Base-by-base conservation (phyloP, 169 alveolate species). In the Theileria parva region DNA sequence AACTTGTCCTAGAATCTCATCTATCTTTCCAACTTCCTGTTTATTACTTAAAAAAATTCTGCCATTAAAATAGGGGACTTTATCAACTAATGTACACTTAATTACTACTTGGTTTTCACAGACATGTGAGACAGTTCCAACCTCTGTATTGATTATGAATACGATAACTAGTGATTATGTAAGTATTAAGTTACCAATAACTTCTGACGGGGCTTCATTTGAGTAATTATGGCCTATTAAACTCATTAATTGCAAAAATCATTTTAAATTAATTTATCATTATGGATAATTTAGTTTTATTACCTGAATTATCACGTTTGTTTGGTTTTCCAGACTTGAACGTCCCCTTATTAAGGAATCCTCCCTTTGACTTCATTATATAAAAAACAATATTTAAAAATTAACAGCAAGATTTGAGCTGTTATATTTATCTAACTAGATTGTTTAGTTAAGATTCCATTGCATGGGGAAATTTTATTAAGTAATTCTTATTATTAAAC, bases 41-140 rank as follows among this genome's bases (percentile, higher is more conserved):
- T 97, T 97, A 83, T 96, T 95, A 69, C 94, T 96, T 48, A 97
- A 92, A 87, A 96, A 97, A 64, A 97, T 93, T 3, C 97, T 92
- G n/a, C 98, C 98, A 75, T 95, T 95, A 88, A 95, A 97, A 87
- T 96, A 96, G 63, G 99, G 99, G 37, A 97, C 99, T 72, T 89
- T 87, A 34, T 91, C 94, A 78, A 91, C 93, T 79, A 92, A 89
- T 61, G 88, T 87, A 87, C 92, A 93, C 86, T 92, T 92, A 66
- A 94, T 92, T n/a, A 97, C 94, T 77, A 96, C 81, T 77, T 95
- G 95, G 55, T 91, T 91, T 86, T 97, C 99, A 77, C 97, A 95
- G 39, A 92, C 93, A 81, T 97, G 98, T 79, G 93, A 50, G 65
- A 96, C 94, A 15, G 92, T 94, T 23, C 98, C 98, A 15, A 93